These are phyloP conservation scores for Skeletonema menzelii DNA, from an alignment of 108 stramenopile genomes.

Conservation along the genomic window DNA sequence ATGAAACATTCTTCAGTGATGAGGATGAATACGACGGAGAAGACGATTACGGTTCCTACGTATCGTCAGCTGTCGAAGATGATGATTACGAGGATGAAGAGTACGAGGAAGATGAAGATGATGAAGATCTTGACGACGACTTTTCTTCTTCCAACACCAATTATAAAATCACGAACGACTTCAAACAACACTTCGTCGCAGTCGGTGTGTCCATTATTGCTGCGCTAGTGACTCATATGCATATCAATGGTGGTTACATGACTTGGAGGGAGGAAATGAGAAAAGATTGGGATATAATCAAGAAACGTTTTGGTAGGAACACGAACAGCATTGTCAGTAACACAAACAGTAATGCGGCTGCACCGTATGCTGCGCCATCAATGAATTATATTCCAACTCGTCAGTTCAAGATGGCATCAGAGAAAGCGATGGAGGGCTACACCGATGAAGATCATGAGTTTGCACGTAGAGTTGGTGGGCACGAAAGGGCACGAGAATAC, in stretches of 20 bases:
- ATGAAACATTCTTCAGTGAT: not conserved
- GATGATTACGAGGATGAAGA: no score
- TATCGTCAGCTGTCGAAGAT: not conserved
- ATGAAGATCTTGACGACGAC: not conserved
- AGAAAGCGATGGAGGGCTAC: constrained; percentile 4
- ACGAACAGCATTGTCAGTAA: not conserved
- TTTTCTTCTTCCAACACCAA: not conserved
- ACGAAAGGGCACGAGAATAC: constrained; percentile 9
- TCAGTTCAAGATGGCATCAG: not conserved
- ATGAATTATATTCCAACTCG: constrained; percentile 29
- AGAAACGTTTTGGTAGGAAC: not conserved
- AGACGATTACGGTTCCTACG: not conserved
- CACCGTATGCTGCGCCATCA: constrained; percentile 36
- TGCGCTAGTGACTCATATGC: constrained; percentile 36
- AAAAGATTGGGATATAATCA: constrained; percentile 13
- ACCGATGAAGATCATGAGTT: not conserved
- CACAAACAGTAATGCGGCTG: not conserved
- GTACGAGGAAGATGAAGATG: not conserved
- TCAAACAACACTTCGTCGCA: constrained; percentile 66
- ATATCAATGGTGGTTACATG: constrained; percentile 26
- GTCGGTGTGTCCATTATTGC: constrained; percentile 64
- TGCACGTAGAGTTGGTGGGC: constrained; percentile 4
- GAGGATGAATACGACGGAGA: not conserved
- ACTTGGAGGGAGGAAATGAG: constrained; percentile 22
- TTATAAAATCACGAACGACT: constrained; percentile 3